Evolutionary conservation across 1,284 basidiomycete species (phyloP).

Genomic region (Cerioporus squamosus): DNA sequence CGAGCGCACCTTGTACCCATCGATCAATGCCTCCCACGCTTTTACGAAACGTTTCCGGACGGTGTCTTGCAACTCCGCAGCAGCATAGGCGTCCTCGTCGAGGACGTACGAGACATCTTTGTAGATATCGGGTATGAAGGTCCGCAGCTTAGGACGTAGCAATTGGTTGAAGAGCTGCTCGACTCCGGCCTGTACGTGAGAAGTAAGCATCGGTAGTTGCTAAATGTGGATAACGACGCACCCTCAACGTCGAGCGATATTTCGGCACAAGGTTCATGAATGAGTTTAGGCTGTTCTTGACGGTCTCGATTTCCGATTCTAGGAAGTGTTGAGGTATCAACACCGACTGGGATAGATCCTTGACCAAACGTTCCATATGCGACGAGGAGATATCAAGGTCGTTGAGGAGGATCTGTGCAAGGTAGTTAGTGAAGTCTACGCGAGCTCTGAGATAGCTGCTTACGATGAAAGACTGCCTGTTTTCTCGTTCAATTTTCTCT

Average conservation of each 20-base stretch:
- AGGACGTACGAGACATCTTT: slow-evolving; percentile 88
- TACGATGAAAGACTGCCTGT: slow-evolving; percentile 80
- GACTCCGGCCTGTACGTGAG: slow-evolving; percentile 67
- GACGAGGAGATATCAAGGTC: slow-evolving; percentile 87
- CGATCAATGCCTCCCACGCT: slow-evolving; percentile 83
- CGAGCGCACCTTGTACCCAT: slow-evolving; percentile 76
- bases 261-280: slow-evolving; percentile 62
- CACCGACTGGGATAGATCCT: slow-evolving; percentile 65
- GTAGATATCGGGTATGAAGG: slow-evolving; percentile 86
- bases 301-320: slow-evolving; percentile 55
- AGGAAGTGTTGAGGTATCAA: slow-evolving; percentile 74
- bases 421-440: slow-evolving; percentile 19
- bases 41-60: slow-evolving; percentile 89
- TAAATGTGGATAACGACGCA: slow-evolving; percentile 40
- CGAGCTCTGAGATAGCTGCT: slow-evolving; percentile 30
- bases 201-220: slow-evolving; percentile 2
- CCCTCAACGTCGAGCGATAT: slow-evolving; percentile 75
- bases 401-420: slow-evolving; percentile 78
- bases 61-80: slow-evolving; percentile 84
- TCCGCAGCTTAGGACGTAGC: slow-evolving; percentile 83
- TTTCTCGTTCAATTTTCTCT: slow-evolving; percentile 81
- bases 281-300: slow-evolving; percentile 49
- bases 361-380: slow-evolving; percentile 82
- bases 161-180: slow-evolving; percentile 96
- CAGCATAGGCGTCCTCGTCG: slow-evolving; percentile 86